Percentiles rank a stretch among this genome's conserved stretches.
phyloP scores from a whole-genome alignment of 148 eudicot species.

The Simmondsia chinensis region DNA sequence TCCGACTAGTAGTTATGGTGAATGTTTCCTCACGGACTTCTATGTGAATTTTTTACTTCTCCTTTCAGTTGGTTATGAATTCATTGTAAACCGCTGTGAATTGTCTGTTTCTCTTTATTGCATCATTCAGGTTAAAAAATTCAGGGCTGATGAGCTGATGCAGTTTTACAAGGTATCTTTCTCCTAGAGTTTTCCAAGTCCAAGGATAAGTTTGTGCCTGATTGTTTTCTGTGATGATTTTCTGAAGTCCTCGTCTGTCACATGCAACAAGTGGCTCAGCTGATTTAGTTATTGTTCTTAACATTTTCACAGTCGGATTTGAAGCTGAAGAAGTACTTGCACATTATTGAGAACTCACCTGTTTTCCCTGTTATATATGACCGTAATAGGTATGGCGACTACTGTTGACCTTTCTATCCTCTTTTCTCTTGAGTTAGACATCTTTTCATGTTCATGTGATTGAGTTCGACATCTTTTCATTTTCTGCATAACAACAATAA shows the following conservation, averaged over 20 bases:
- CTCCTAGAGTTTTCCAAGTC: background rate
- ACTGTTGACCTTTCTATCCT: background rate
- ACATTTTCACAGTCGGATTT: conserved; percentile 63
- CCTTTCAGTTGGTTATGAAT: background rate
- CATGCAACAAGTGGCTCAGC: background rate
- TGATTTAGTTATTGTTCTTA: background rate
- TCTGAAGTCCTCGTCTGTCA: background rate
- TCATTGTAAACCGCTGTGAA: background rate
- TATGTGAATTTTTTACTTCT: background rate
- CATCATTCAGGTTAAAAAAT: conserved; percentile 44
- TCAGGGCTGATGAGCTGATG: conserved; percentile 89
- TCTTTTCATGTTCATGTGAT: too few species aligned
- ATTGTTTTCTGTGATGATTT: background rate
- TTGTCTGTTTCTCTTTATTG: background rate
- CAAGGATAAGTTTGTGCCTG: background rate
- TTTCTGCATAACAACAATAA: too few species aligned
- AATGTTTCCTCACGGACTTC: too few species aligned
- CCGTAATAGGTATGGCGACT: conserved; percentile 49
- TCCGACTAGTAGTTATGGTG: too few species aligned
- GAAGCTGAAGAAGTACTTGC: conserved; percentile 94
- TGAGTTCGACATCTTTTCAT: too few species aligned
- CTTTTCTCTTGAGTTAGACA: background rate
- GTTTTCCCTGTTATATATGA: conserved; percentile 90
- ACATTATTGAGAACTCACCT: conserved; percentile 77
- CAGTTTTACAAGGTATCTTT: conserved; percentile 72